Conservation (phyloP, 176 grass and related monocot species). For the Typha latifolia region DNA sequence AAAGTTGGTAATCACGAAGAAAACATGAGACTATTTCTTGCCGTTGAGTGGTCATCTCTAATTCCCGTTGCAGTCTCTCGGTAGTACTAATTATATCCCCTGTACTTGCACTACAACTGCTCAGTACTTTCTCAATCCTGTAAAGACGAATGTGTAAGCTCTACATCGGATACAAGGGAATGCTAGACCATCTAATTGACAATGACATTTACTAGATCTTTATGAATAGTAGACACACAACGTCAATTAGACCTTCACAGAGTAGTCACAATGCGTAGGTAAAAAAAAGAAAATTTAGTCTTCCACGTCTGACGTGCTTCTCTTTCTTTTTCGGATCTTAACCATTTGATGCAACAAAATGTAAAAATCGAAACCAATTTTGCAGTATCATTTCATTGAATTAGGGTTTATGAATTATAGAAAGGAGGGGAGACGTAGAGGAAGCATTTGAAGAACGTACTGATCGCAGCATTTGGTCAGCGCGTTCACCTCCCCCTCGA, state of each 20-base stretch:
- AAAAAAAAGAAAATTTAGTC: too few species aligned
- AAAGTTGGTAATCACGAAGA: slow-evolving; percentile 92
- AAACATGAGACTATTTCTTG: slow-evolving; percentile 98
- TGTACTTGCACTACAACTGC: slow-evolving; percentile 76
- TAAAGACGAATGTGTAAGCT: slow-evolving; percentile 14
- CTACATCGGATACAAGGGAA: neutral
- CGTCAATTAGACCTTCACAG: too few species aligned
- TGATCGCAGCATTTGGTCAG: slow-evolving; percentile 70
- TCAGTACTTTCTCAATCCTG: slow-evolving; percentile 84
- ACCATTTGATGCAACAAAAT: neutral
- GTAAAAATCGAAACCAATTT: neutral
- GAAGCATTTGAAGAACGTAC: slow-evolving; percentile 32
- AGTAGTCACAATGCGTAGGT: too few species aligned
- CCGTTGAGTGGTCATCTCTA: slow-evolving; percentile 84
- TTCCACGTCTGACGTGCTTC: too few species aligned
- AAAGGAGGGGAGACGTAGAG: neutral
- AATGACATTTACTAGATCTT: too few species aligned
- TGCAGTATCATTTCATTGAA: neutral
- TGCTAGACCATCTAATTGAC: neutral
- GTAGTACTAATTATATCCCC: slow-evolving; percentile 98
- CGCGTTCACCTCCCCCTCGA: slow-evolving; percentile 67
- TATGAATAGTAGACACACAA: too few species aligned
- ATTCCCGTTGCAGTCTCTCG: slow-evolving; percentile 92
- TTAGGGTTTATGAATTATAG: neutral
- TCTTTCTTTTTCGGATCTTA: too few species aligned